Conservation (phyloP, 1,139 yeast genomes). For the Barnettozyma hawaiiensis region DNA sequence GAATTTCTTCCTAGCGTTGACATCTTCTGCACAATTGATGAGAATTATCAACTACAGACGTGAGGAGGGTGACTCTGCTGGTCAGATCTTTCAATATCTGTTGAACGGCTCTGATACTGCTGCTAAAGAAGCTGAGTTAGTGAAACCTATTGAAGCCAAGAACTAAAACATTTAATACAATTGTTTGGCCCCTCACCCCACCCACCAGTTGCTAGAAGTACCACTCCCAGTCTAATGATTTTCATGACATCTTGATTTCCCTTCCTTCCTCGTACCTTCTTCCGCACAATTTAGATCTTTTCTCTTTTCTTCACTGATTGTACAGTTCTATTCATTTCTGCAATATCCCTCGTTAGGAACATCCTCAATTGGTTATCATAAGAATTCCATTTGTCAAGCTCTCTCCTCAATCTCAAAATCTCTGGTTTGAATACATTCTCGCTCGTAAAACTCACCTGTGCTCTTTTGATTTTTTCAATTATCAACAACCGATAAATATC, state of each 20-base stretch:
- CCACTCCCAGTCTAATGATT: slow-evolving; percentile 8
- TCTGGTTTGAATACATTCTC: slow-evolving; percentile 20
- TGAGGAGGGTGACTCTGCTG: slow-evolving; percentile 43
- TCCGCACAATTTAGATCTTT: slow-evolving; percentile 3
- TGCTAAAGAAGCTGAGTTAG: background rate
- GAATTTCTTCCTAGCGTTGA: slow-evolving; percentile 86
- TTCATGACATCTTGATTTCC: slow-evolving; percentile 3
- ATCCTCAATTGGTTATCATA: slow-evolving; percentile 37
- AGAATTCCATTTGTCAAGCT: slow-evolving; percentile 38
- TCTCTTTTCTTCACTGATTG: slow-evolving; percentile 27
- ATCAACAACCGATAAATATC: slow-evolving; percentile 17
- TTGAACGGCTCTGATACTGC: slow-evolving; percentile 37
- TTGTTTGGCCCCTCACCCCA: slow-evolving; percentile 1
- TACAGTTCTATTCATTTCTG: slow-evolving; percentile 31
- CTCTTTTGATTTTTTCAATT: slow-evolving; percentile 20
- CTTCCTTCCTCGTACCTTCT: background rate
- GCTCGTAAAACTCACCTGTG: slow-evolving; percentile 15
- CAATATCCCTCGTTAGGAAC: slow-evolving; percentile 34
- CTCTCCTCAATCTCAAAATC: slow-evolving; percentile 11
- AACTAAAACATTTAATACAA: background rate
- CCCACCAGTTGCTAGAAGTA: no score
- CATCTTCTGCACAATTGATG: slow-evolving; percentile 77
- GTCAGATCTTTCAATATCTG: slow-evolving; percentile 54
- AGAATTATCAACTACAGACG: slow-evolving; percentile 66
- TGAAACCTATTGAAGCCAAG: slow-evolving; percentile 2